Percentiles rank a stretch among this genome's conserved stretches.
Evolutionary conservation across 2,329 filamentous ascomycete genomes (phyloP).

Genomic region (Fusarium sulawesiense): DNA sequence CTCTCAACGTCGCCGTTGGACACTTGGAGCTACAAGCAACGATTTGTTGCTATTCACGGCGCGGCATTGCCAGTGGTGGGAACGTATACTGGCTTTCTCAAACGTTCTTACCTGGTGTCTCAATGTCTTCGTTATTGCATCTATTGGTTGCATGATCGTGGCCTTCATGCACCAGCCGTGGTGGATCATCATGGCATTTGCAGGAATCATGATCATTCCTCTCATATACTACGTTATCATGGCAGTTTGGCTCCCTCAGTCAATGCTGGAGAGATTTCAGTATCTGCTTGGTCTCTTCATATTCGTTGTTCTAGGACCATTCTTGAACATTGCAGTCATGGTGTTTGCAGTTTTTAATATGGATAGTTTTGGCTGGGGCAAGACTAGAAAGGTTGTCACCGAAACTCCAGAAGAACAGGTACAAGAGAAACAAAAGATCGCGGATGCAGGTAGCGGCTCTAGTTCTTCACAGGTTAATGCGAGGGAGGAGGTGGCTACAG

Average conservation of each 20-base stretch:
- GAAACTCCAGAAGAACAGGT: constrained; percentile 13
- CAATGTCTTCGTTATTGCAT: constrained; percentile 44
- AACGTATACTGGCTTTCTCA: constrained; percentile 40
- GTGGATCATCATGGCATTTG: constrained; percentile 45
- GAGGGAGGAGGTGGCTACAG: background rate
- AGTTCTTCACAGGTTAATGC: background rate
- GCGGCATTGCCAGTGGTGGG: constrained; percentile 43
- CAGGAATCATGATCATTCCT: constrained; percentile 43
- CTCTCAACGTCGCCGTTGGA: constrained; percentile 45
- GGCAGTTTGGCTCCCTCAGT: constrained; percentile 41
- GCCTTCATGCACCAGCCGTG: constrained; percentile 45
- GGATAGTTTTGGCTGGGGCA: constrained; percentile 47
- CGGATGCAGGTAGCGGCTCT: background rate
- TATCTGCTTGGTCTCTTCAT: constrained; percentile 37
- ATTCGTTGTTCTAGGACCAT: constrained; percentile 42
- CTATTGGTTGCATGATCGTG: constrained; percentile 45
- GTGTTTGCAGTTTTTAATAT: constrained; percentile 45
- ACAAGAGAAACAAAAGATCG: constrained; percentile 7
- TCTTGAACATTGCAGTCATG: constrained; percentile 44
- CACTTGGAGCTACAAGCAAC: constrained; percentile 45
- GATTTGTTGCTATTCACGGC: constrained; percentile 37
- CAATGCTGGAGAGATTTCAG: constrained; percentile 37
- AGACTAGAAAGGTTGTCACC: constrained; percentile 40
- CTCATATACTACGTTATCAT: constrained; percentile 42
- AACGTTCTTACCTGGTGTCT: constrained; percentile 44